Base-by-base conservation (phyloP, 2,329 filamentous ascomycete genomes). In the Sporothrix variecibatus region DNA sequence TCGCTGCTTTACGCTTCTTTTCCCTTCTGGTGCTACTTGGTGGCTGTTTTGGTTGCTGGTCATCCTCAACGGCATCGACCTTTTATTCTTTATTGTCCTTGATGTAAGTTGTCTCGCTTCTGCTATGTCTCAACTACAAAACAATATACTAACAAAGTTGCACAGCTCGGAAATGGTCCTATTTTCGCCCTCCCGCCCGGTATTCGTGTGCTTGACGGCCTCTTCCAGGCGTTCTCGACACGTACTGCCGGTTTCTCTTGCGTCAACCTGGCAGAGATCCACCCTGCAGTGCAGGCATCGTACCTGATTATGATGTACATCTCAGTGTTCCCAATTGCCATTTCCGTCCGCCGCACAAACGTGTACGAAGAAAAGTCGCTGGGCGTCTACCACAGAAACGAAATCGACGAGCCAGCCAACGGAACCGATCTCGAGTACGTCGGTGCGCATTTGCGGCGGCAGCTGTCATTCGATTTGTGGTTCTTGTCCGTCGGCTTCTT, bases 291-390 rank as follows among this genome's bases (percentile, higher is more conserved):
- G 74, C 95, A 97, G 79, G 94, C 97, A 17, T 94, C 94, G 31
- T 98, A 98, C 84, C 86, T 98, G 82, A 91, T 98, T 82, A 98
- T 98, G 96, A 98, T 98, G 96, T 98, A 98, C 82, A 97, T 98
- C 76, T 97, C 95, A 74, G 93, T 98, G 75, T 97, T 97, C 78
- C 95, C 95, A 5, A 97, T 98, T 78, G 95, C 96, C 80, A 98
- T 98, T 79, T 96, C 93, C 7, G 93, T 98, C 78, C 94, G 95
- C 72, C 88, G 93, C 77, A 98, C 95, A 74, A 98, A 98, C 81
- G 95, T 98, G 2, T 98, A 98, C 84, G 95, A 98, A 82, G 95
- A 98, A 81, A 93, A 92, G 77, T 94, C 91, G 0, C 87, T 96
- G 0, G 94, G 94, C 5, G 90, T 97, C 40, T 94, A 92, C 79